phyloP scores from a whole-genome alignment of 2,329 filamentous ascomycete species.

The Cordyceps fumosorosea region DNA sequence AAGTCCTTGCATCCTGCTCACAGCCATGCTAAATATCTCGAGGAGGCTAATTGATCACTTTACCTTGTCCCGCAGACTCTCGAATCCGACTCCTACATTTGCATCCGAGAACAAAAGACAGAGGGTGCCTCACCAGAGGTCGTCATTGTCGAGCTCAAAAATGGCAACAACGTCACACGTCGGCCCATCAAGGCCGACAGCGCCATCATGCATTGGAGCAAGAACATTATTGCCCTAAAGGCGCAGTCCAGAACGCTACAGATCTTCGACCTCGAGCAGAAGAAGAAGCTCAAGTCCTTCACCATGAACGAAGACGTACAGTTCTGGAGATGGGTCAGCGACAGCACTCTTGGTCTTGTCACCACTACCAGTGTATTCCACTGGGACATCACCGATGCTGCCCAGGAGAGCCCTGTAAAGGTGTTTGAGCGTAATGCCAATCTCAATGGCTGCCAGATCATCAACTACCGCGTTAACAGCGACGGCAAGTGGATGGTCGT shows the following conservation, averaged over 20 bases:
- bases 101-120: constrained; percentile 88
- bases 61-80: constrained; percentile 61
- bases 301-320: constrained; percentile 96
- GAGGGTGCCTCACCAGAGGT: constrained; percentile 83
- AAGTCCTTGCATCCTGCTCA: constrained; percentile 30
- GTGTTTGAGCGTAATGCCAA: constrained; percentile 92
- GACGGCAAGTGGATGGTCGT: constrained; percentile 99
- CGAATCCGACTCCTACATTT: constrained; percentile 95
- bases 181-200: constrained; percentile 98
- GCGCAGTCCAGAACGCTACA: constrained; percentile 91
- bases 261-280: constrained; percentile 90
- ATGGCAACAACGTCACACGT: constrained; percentile 90
- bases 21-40: not conserved
- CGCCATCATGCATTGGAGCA: constrained; percentile 98
- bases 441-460: constrained; percentile 89
- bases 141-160: constrained; percentile 96
- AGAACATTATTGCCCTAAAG: constrained; percentile 93
- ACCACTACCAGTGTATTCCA: constrained; percentile 90
- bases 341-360: constrained; percentile 79
- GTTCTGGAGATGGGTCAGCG: constrained; percentile 99
- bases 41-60: constrained; percentile 18
- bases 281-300: constrained; percentile 93
- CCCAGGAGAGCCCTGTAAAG: constrained; percentile 75
- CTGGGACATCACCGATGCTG: constrained; percentile 91
- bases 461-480: constrained; percentile 95